Evolutionary conservation across 306 rosid species (phyloP).

Genomic region (Fragaria iinumae): DNA sequence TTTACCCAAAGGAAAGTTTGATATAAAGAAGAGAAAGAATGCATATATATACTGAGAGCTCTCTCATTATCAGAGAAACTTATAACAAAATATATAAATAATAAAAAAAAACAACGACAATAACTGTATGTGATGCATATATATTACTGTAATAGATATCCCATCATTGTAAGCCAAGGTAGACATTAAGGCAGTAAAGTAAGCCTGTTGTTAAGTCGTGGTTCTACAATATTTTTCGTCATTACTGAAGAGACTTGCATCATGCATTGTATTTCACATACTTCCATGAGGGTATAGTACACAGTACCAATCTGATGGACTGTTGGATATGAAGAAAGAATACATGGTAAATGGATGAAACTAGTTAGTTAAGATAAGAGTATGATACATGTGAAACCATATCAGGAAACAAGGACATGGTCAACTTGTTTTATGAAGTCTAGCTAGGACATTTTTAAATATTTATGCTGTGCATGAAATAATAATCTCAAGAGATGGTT

Average conservation of each 20-base stretch:
- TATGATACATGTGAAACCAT: background rate
- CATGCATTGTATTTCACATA: background rate
- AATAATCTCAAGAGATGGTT: background rate
- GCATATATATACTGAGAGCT: background rate
- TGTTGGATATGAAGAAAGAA: background rate
- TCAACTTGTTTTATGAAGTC: background rate
- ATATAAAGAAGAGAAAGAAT: background rate
- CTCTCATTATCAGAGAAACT: background rate
- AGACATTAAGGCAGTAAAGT: background rate
- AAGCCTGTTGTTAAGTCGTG: background rate
- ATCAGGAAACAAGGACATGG: background rate
- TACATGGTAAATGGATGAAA: background rate
- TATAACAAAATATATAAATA: background rate
- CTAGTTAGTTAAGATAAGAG: background rate
- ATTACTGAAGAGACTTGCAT: background rate
- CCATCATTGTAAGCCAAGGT: background rate
- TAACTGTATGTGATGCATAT: background rate
- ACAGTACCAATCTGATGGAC: background rate
- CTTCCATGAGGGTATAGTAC: background rate
- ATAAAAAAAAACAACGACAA: background rate
- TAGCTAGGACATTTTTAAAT: background rate
- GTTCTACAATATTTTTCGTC: background rate
- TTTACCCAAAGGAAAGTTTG: slow-evolving; percentile 6
- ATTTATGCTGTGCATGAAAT: background rate
- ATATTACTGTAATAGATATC: background rate